A percentile compares a stretch with the other conserved stretches of the same genome.
These are phyloP conservation scores for Ogataea hybrid DNA, from an alignment of 1,139 yeast species.

Conservation along the genomic window DNA sequence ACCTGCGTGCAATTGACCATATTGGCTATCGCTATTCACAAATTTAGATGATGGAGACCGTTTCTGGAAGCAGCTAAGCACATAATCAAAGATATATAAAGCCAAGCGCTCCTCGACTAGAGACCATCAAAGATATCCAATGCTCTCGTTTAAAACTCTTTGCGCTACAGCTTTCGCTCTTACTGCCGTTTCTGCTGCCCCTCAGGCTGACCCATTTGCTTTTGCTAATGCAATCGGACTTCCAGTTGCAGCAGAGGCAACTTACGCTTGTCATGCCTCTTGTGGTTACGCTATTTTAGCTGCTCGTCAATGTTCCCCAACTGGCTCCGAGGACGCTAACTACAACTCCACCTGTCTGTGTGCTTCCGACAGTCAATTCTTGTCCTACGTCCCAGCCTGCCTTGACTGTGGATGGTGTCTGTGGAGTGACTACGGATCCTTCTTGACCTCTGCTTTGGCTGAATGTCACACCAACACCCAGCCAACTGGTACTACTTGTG, in stretches of 20 bases:
- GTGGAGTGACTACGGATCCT: constrained; percentile 30
- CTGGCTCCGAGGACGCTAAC: constrained; percentile 23
- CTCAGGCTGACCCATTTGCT: constrained; percentile 22
- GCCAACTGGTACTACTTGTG: constrained; percentile 33
- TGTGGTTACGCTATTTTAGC: constrained; percentile 29
- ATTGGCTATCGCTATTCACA: not conserved
- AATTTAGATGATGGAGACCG: not conserved
- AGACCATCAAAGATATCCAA: constrained; percentile 4
- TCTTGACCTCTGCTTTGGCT: constrained; percentile 27
- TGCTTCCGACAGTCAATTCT: constrained; percentile 23
- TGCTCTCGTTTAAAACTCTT: constrained; percentile 14
- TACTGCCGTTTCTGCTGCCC: constrained; percentile 19
- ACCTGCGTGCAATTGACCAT: not conserved
- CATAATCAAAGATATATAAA: not conserved
- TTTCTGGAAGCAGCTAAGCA: not conserved
- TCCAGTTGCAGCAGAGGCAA: constrained; percentile 20
- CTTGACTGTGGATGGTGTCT: constrained; percentile 35
- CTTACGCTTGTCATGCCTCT: constrained; percentile 25
- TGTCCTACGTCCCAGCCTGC: constrained; percentile 25
- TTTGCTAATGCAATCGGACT: constrained; percentile 21
- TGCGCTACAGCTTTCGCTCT: constrained; percentile 15
- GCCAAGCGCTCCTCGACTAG: not conserved
- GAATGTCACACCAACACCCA: constrained; percentile 27
- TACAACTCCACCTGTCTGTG: constrained; percentile 30
- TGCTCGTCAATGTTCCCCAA: constrained; percentile 21